Evolutionary conservation across 2,329 filamentous ascomycete genomes (phyloP), one percentile per base, ranked within the genome.

Genomic region (Niveomyces coronatus): DNA sequence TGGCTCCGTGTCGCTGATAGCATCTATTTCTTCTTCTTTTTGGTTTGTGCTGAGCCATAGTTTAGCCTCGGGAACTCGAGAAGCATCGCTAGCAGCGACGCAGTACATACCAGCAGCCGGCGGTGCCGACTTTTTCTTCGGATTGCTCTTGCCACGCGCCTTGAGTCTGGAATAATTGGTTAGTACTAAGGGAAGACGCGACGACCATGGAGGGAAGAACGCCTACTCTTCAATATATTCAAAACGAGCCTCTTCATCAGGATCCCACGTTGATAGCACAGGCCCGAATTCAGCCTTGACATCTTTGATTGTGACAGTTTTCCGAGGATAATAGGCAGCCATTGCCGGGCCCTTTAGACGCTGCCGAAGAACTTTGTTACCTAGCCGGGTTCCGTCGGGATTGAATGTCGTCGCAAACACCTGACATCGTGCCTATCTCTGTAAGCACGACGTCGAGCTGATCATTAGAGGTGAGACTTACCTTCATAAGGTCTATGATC

Each of bases 391-490:
- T 49, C 79, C 69, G 39, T 85, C 72, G 18, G 91, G 91, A 63
- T 98, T 98, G 70, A 79, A 96, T 37, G 81, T 88, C 35, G 83
- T 85, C 53, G 80, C 81, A 70, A 96, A 98, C 65, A 96, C 76
- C 58, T 80, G 77, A 71, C 86, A 94, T 81, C 88, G 87, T 55
- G 76, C 74, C 88, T 95, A 51, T 29, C 2, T 22, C 9, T 15
- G 5, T 19, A 23, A 41, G 39, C 23, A n/a, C n/a, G n/a, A n/a
- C n/a, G n/a, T n/a, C n/a, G n/a, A n/a, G n/a, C n/a, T n/a, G n/a
- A n/a, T n/a, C n/a, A 10, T 29, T n/a, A 17, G 3, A 14, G 5
- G 5, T 13, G 5, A 6, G 24, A 10, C 49, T 31, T 62, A 85
- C 87, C 80, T 86, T 87, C 68, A 89, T 75, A 46, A 94, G 73